Base-by-base conservation (phyloP, 2,329 filamentous ascomycete species). In the Lasiodiplodia theobromae region DNA sequence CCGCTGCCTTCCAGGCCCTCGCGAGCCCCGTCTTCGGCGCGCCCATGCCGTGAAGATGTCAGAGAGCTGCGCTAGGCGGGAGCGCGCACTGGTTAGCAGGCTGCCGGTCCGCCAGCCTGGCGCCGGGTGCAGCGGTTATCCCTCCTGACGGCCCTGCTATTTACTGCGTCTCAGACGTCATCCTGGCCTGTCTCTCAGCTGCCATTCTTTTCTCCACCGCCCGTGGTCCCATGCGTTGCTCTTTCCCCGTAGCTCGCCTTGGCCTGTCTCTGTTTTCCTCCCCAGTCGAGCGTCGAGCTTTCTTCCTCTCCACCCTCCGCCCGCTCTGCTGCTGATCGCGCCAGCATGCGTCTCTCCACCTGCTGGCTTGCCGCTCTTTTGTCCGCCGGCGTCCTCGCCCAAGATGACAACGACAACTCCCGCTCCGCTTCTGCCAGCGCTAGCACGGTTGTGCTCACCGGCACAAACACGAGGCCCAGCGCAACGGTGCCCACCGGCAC, bases 91-190 rank as follows among this genome's bases (percentile, higher is more conserved):
- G 58, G 58, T 40, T 63, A 63, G 58, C 58, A 51, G 23, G 25
- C 58, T 51, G 58, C 44, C 44, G 16, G 58, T 21, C 40, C 38
- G 57, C 40, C 57, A 28, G 23, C 23, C 37, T 37, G 37, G 37
- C 38, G 38, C 57, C 57, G 18, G 11, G 57, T 47, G 25, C 58
- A 51, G 58, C 58, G 44, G 25, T 34, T n/a, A 63, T 63, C 31
- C 31, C 60, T 64, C 60, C 60, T 64, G 28, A 31, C 44, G 16
- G n/a, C 47, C 60, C 60, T 64, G 25, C 60, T 64, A 64, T 64
- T 64, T 64, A 52, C 47, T 52, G 60, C 60, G 60, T 64, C 47
- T 52, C 47, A 64, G 60, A 64, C 60, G 60, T 64, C 60, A 64
- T 52, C 31, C 47, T 10, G 11, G 60, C 60, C 60, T 37, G 40